Base-by-base conservation (phyloP, 2,329 filamentous ascomycete species). In the Beauveria asiatica region DNA sequence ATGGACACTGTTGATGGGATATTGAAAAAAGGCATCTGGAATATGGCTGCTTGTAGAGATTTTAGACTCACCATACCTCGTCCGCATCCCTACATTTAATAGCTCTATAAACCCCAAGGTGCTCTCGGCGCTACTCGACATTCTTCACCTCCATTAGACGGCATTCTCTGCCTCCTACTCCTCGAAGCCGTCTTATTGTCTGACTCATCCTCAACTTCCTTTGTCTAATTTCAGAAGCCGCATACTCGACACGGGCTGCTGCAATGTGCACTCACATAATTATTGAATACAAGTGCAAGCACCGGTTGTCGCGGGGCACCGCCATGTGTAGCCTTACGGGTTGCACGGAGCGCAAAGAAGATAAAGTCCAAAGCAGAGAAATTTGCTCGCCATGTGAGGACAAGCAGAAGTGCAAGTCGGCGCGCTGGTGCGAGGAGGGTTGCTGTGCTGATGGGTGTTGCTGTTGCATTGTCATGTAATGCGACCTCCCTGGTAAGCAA, bases 351-450 rank as follows among this genome's bases (percentile, higher is more conserved):
- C 66, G 68, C 30, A 67, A 64, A 23, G 71, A 74, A 30, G 70
- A 72, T 27, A 62, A 73, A 6, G 65, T 67, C 17, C 59, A 65
- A 51, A 68, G 72, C 52, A 59, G 65, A 2, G 70, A 74, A 23
- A 64, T 71, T 41, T 75, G 73, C 60, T 64, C 70, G 44, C 69
- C 71, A 52, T 75, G 73, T 61, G 72, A 74, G 50, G 66, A 65
- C 53, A 65, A 63, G n/a, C 64, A 64, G 41, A 60, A 65, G 45
- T 66, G 70, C 56, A 66, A 65, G 48, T 75, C 73, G 7, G 68
- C 72, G 6, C 66, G 72, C 58, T 75, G 73, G 73, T 74, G 73
- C 58, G 70, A 69, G 3, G 68, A 71, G 17, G 72, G 71, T 54
- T 73, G 72, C 58, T 65, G 69, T 56, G 57, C 61, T 50, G 50